Evolutionary conservation across 2,329 filamentous ascomycete genomes (phyloP).

Genomic region (Aspergillus chevalieri): DNA sequence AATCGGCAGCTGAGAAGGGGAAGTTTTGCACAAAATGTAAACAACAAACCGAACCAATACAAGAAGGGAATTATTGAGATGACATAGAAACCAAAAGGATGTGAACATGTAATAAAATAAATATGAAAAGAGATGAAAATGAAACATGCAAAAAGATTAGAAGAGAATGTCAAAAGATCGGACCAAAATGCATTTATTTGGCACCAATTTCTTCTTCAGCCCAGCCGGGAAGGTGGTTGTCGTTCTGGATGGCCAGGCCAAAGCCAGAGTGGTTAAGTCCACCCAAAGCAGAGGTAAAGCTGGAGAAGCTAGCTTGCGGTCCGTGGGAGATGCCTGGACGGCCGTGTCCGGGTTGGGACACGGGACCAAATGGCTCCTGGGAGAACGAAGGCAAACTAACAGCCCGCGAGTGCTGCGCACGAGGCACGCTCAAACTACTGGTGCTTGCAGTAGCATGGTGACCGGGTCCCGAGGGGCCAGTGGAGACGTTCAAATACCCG

Average conservation of each 20-base stretch:
- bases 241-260: conserved; percentile 54
- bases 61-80: conserved; percentile 18
- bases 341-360: conserved; percentile 29
- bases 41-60: conserved; percentile 16
- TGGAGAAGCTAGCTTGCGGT: conserved; percentile 50
- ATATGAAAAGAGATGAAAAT: conserved; percentile 11
- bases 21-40: conserved; percentile 20
- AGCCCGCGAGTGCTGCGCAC: conserved; percentile 66
- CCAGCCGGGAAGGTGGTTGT: conserved; percentile 55
- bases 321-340: conserved; percentile 35
- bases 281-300: conserved; percentile 54
- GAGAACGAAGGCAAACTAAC: conserved; percentile 77
- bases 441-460: conserved; percentile 65
- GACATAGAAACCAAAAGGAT: conserved; percentile 12
- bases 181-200: conserved; percentile 33
- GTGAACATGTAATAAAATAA: conserved; percentile 17
- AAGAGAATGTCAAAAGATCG: conserved; percentile 11
- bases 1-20: conserved; percentile 18
- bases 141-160: conserved; percentile 2
- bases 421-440: conserved; percentile 45
- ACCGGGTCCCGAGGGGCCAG: conserved; percentile 63
- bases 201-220: conserved; percentile 58
- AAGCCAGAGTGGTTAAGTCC: conserved; percentile 54
- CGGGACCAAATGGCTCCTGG: conserved; percentile 50
- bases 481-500: conserved; percentile 50